These are phyloP conservation scores for Colletotrichum shisoi DNA, from an alignment of 2,329 filamentous ascomycete genomes.

Conservation along the genomic window DNA sequence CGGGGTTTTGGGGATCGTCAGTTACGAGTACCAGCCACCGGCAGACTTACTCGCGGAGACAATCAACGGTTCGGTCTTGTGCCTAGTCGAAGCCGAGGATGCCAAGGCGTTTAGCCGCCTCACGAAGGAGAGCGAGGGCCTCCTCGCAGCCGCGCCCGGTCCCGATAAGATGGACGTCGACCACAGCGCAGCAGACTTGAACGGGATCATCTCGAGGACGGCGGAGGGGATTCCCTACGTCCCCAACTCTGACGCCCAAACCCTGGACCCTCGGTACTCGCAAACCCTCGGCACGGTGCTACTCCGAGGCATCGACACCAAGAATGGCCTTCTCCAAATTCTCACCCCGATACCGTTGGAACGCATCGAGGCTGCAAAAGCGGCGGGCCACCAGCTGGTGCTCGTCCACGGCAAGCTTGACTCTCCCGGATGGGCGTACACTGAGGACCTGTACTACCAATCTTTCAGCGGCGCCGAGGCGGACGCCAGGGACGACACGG, in stretches of 20 bases:
- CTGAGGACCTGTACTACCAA: slow-evolving; percentile 64
- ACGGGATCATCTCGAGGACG: slow-evolving; percentile 50
- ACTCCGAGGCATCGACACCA: slow-evolving; percentile 72
- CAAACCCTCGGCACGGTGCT: slow-evolving; percentile 70
- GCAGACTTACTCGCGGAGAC: slow-evolving; percentile 67
- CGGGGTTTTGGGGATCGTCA: slow-evolving; percentile 71
- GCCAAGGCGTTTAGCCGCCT: slow-evolving; percentile 57
- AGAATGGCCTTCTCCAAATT: slow-evolving; percentile 65
- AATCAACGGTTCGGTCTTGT: slow-evolving; percentile 75
- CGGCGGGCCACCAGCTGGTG: slow-evolving; percentile 61
- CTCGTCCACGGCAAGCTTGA: slow-evolving; percentile 75
- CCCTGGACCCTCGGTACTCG: slow-evolving; percentile 67
- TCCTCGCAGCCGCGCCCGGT: slow-evolving; percentile 1
- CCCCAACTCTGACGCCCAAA: slow-evolving; percentile 59
- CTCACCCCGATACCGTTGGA: slow-evolving; percentile 65
- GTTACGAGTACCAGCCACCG: slow-evolving; percentile 70
- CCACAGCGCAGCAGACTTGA: slow-evolving; percentile 13
- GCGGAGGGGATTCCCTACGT: slow-evolving; percentile 70
- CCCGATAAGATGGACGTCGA: slow-evolving; percentile 39
- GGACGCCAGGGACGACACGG: slow-evolving; percentile 45
- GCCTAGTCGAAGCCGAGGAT: slow-evolving; percentile 69
- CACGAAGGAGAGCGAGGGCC: slow-evolving; percentile 21
- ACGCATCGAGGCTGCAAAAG: slow-evolving; percentile 52
- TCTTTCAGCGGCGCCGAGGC: slow-evolving; percentile 41
- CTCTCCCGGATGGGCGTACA: slow-evolving; percentile 73